Evolutionary conservation across 129 eudicot genomes (phyloP), one percentile per base, ranked within the genome.

Genomic region (Chrysanthemum lavandulifolium): DNA sequence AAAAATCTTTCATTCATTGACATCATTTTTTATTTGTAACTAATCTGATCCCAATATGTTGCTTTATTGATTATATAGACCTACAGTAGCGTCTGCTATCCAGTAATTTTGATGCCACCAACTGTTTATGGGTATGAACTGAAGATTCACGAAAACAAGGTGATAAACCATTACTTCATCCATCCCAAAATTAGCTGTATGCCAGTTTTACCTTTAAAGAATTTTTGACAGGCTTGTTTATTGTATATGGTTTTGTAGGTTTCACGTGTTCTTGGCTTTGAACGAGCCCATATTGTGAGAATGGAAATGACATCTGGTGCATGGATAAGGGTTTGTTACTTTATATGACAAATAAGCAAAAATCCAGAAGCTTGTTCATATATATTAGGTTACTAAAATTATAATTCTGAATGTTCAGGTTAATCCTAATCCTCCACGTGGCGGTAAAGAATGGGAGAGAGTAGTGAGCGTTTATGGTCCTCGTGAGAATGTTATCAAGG

Each of bases 71-170:
- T 51, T 57, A 68, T 57, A 68, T 66, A 76, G 80, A 57, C 68
- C 12, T 76, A 76, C 31, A 14, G 31, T 6, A 56, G 55, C 49
- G 11, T 25, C 58, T 2, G 48, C 3, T 57, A 43, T 57, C 74
- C 74, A 6, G 57, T 76, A 29, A 76, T 76, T 67, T 27, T 76
- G 61, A 76, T 76, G 80, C 80, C 80, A 57, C 80, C 74, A 67
- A 67, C 80, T 56, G 48, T 67, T 13, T 14, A 67, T 11, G 50
- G 31, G 33, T 50, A 45, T 59, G 61, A 16, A 57, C 13, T 67
- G 15, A 57, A 4, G 19, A 54, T 76, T 27, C 74, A 50, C 33
- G 25, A 56, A 51, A 9, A 45, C 61, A 67, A 76, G 80, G 80
- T 76, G 54, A 48, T 57, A n/a, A 15, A 47, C 58, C 68, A 6